These are phyloP conservation scores for Trametes villosa DNA, from an alignment of 768 basidiomycete species.

Conservation along the genomic window DNA sequence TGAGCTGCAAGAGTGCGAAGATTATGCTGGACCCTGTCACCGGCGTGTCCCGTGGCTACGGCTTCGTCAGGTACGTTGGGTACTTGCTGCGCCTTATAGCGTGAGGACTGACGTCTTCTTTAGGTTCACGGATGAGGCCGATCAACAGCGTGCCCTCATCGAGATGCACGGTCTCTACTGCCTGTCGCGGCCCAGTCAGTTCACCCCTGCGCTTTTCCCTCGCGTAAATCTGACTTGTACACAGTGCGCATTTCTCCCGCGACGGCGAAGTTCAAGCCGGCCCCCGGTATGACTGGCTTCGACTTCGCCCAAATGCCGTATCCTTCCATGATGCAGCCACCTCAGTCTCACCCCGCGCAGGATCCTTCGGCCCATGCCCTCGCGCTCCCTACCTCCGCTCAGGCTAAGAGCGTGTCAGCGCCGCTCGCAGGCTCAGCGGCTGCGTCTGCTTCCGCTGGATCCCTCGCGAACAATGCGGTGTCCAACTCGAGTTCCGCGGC, in stretches of 20 bases:
- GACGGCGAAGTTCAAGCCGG: constrained; percentile 83
- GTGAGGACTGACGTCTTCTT: constrained; percentile 18
- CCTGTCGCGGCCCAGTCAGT: constrained; percentile 84
- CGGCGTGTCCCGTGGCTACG: constrained; percentile 88
- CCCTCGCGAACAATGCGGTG: constrained; percentile 28
- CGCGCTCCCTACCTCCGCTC: constrained; percentile 49
- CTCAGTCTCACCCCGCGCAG: constrained; percentile 31
- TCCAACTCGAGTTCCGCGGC: constrained; percentile 49
- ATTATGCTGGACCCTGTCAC: constrained; percentile 93
- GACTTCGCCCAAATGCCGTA: constrained; percentile 50
- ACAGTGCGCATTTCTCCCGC: constrained; percentile 90
- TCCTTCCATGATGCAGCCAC: constrained; percentile 33
- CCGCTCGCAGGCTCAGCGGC: constrained; percentile 56
- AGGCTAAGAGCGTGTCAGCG: constrained; percentile 70
- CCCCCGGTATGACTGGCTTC: constrained; percentile 43
- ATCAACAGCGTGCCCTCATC: constrained; percentile 87
- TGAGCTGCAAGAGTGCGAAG: constrained; percentile 93
- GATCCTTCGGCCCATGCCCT: constrained; percentile 54
- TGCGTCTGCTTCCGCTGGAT: constrained; percentile 26
- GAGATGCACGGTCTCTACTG: constrained; percentile 94
- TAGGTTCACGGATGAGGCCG: constrained; percentile 86
- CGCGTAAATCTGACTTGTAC: constrained; percentile 29
- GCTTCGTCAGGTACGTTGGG: constrained; percentile 77
- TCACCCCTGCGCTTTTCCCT: not conserved
- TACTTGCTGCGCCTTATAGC: constrained; percentile 1